Conservation (phyloP, 2,329 filamentous ascomycete species). For the Ophiostoma sp. region DNA sequence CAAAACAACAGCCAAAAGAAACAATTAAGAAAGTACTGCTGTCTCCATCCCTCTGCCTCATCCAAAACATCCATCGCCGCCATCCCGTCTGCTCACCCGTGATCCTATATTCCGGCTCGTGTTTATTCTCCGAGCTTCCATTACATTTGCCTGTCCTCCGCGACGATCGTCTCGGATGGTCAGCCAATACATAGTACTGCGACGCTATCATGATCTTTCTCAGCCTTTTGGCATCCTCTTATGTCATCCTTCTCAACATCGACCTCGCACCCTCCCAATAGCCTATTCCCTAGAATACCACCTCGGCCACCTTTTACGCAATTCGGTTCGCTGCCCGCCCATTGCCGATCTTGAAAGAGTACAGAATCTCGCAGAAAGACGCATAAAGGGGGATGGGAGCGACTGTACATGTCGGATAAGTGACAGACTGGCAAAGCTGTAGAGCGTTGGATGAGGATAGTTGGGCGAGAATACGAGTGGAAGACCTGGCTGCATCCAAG, state of each 20-base stretch:
- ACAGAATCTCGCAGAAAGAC: background rate
- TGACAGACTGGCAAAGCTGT: too few species aligned
- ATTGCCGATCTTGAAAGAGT: background rate
- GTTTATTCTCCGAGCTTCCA: conserved; percentile 6
- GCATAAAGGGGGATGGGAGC: background rate
- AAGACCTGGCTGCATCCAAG: too few species aligned
- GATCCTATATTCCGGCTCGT: background rate
- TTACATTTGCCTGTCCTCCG: background rate
- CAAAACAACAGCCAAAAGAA: background rate
- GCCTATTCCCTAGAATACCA: background rate
- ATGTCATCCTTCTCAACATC: background rate
- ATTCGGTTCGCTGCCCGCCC: background rate
- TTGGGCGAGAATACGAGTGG: conserved; percentile 6
- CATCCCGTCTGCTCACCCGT: background rate
- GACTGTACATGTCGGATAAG: background rate
- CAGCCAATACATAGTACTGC: background rate
- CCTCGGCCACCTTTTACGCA: background rate
- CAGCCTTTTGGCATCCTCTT: background rate
- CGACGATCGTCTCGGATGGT: background rate
- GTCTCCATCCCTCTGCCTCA: background rate
- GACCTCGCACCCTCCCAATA: background rate
- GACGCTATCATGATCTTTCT: background rate
- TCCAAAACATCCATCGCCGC: background rate
- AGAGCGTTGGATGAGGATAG: background rate
- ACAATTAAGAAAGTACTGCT: background rate